These are phyloP conservation scores for Ogataea methanolica DNA, from an alignment of 805 yeast genomes.

Conservation along the genomic window DNA sequence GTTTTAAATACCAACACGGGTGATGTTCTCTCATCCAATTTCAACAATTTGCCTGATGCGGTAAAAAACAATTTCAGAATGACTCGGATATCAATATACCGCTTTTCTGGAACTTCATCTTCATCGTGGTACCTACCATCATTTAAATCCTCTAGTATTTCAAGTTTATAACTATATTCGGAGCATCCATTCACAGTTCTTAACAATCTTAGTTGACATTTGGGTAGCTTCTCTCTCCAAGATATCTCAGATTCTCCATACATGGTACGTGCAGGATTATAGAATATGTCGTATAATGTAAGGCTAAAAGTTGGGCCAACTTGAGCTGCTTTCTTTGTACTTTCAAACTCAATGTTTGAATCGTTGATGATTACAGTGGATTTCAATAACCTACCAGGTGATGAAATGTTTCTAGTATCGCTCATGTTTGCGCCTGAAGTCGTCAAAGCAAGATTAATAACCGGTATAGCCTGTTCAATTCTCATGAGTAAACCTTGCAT, in stretches of 20 bases:
- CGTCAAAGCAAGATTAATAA: slow-evolving; percentile 57
- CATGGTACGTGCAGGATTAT: slow-evolving; percentile 40
- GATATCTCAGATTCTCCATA: slow-evolving; percentile 37
- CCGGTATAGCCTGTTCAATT: slow-evolving; percentile 66
- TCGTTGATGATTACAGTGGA: slow-evolving; percentile 45
- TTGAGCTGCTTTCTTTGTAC: slow-evolving; percentile 15
- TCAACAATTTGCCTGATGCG: slow-evolving; percentile 62
- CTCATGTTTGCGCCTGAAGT: slow-evolving; percentile 64
- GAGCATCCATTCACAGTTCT: slow-evolving; percentile 19
- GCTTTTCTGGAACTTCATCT: slow-evolving; percentile 37
- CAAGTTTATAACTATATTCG: slow-evolving; percentile 40
- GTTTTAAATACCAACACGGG: slow-evolving; percentile 67
- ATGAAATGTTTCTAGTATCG: slow-evolving; percentile 40
- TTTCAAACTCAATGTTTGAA: slow-evolving; percentile 31
- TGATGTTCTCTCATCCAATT: slow-evolving; percentile 53
- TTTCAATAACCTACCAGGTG: slow-evolving; percentile 63
- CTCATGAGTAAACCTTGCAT: slow-evolving; percentile 44
- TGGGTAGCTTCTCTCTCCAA: slow-evolving; percentile 73
- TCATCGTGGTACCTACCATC: slow-evolving; percentile 72
- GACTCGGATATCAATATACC: slow-evolving; percentile 33
- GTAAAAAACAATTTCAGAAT: slow-evolving; percentile 58
- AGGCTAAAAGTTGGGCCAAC: slow-evolving; percentile 61
- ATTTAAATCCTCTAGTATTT: slow-evolving; percentile 52
- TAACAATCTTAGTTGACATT: slow-evolving; percentile 42
- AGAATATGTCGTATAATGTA: slow-evolving; percentile 58